A percentile compares a stretch with the other conserved stretches of the same genome.
phyloP scores from a whole-genome alignment of 768 basidiomycete genomes.

The Mycena galericulata region DNA sequence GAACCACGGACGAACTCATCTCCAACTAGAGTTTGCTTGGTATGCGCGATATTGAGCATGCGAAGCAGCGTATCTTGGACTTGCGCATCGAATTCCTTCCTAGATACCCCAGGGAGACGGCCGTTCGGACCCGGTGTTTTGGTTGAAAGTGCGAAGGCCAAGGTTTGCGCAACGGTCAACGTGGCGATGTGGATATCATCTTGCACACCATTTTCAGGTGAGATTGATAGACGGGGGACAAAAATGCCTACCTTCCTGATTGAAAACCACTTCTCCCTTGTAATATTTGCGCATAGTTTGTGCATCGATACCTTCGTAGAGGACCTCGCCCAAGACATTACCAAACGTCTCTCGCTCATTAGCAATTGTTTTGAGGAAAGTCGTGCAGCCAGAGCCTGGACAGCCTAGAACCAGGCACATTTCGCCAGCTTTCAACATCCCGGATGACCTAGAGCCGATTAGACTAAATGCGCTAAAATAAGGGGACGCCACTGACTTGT shows the following conservation, averaged over 20 bases:
- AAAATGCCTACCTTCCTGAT: constrained; percentile 70
- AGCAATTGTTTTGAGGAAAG: constrained; percentile 87
- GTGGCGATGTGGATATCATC: constrained; percentile 89
- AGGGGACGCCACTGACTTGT: constrained; percentile 56
- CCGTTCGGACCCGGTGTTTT: constrained; percentile 82
- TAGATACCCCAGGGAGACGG: constrained; percentile 74
- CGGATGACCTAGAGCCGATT: constrained; percentile 61
- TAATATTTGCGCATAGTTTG: constrained; percentile 81
- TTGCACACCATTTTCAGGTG: constrained; percentile 37
- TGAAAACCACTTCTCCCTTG: constrained; percentile 85
- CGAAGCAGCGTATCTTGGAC: constrained; percentile 74
- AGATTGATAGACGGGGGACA: neutral
- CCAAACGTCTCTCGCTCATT: constrained; percentile 79
- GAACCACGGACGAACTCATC: constrained; percentile 82
- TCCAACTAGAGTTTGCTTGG: constrained; percentile 82
- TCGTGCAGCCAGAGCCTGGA: constrained; percentile 87
- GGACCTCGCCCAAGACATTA: constrained; percentile 75
- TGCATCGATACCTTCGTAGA: constrained; percentile 84
- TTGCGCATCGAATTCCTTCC: constrained; percentile 66
- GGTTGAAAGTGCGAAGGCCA: constrained; percentile 77
- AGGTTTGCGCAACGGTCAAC: constrained; percentile 82
- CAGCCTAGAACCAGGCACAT: constrained; percentile 90
- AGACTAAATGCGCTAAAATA: neutral
- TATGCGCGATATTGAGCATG: constrained; percentile 90
- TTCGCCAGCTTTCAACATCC: constrained; percentile 81